Evolutionary conservation across 768 basidiomycete species (phyloP).

Genomic region (Leccinum variicolor): DNA sequence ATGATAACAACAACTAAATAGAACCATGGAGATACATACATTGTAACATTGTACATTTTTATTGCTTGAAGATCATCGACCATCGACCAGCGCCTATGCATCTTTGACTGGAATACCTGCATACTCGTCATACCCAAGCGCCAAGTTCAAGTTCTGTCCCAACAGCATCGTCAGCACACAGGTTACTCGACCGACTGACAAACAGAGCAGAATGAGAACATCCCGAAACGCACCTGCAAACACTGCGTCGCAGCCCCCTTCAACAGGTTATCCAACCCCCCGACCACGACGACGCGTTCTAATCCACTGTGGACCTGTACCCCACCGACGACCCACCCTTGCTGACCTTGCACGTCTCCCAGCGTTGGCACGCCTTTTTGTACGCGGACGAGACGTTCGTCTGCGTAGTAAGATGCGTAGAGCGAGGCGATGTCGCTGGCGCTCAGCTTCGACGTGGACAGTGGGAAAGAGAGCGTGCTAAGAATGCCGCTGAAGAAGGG

Average conservation of each 20-base stretch:
- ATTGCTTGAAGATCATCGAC: background rate
- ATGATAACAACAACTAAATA: no score
- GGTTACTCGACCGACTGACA: background rate
- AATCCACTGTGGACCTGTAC: conserved; percentile 90
- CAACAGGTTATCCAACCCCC: conserved; percentile 91
- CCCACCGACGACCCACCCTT: conserved; percentile 90
- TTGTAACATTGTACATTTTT: background rate
- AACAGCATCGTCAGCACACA: background rate
- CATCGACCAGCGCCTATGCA: conserved; percentile 1
- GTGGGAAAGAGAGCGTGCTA: conserved; percentile 79
- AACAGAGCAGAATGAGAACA: background rate
- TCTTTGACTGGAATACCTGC: conserved; percentile 60
- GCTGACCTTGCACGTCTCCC: conserved; percentile 72
- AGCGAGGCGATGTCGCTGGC: conserved; percentile 70
- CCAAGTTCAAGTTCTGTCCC: conserved; percentile 83
- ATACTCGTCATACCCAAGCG: conserved; percentile 83
- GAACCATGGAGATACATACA: background rate
- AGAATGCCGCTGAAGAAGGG: conserved; percentile 98
- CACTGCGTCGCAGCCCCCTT: conserved; percentile 99
- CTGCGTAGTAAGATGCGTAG: conserved; percentile 75
- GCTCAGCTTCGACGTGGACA: conserved; percentile 53
- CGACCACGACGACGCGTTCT: conserved; percentile 92
- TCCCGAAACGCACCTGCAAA: conserved; percentile 64
- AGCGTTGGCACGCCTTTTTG: conserved; percentile 71
- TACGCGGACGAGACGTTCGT: conserved; percentile 70